Evolutionary conservation across 257 asterid species (phyloP), one percentile per base, ranked within the genome.

Genomic region (Misopates orontium): DNA sequence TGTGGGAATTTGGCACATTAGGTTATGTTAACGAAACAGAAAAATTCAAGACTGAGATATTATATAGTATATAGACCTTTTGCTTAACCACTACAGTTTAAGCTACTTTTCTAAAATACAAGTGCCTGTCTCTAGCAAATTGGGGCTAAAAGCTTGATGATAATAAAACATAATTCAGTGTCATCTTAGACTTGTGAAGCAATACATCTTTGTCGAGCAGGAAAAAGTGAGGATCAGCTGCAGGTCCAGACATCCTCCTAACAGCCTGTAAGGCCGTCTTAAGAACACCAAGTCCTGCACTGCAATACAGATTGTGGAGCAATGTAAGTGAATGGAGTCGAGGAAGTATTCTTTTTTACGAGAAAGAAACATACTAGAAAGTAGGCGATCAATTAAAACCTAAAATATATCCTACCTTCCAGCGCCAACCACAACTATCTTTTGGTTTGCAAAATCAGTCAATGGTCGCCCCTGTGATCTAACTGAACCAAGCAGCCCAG

Each of bases 251-350:
- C 90, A 94, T 94, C 78, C 95, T 94, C 67, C 88, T 82, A 79
- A 82, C 99, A 60, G 96, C 96, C 73, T 94, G 95, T 57, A 90
- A 61, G 70, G 97, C 97, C 96, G 88, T 94, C 86, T 94, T 94
- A 67, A 94, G 95, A 72, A 94, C 99, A 68, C 99, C 99, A 81
- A 94, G 97, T 74, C 99, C 99, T 14, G 99, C 99, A 85, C 99
- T 94, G 96, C 63, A 81, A 79, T 68, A 60, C 67, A 77, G 53
- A 79, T 56, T 58, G 66, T 70, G 75, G 67, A 25, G 67, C 67
- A 49, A 75, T 63, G 72, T 62, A 72, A 49, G n/a, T 24, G 23
- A 40, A 65, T 64, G 49, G 56, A 68, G 28, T 69, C 41, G 54
- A 36, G 62, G 55, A 40, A 53, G 41, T 54, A 68, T 49, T 67